phyloP scores from a whole-genome alignment of 495 filamentous ascomycete species.

The Penicillium arizonense region DNA sequence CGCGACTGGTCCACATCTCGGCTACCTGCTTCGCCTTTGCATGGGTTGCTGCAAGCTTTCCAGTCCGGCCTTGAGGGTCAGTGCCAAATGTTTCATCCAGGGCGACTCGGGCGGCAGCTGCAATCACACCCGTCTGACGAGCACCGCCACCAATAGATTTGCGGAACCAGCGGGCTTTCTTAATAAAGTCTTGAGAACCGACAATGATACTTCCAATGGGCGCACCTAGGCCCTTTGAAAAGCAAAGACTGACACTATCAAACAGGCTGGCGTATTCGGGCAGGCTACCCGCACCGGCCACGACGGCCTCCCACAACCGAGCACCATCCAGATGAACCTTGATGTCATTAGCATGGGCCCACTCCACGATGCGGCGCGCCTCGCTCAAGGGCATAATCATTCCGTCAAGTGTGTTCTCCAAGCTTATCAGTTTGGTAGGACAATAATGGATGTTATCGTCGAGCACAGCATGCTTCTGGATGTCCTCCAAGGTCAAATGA shows the following conservation, averaged over 20 bases:
- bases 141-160: constrained; percentile 85
- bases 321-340: constrained; percentile 85
- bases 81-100: constrained; percentile 61
- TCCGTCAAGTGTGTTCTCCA: constrained; percentile 84
- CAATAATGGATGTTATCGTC: constrained; percentile 47
- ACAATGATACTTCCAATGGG: constrained; percentile 82
- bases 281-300: constrained; percentile 58
- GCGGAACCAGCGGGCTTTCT: constrained; percentile 73
- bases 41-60: constrained; percentile 62
- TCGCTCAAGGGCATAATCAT: constrained; percentile 74
- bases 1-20: constrained; percentile 57
- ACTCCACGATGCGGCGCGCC: constrained; percentile 62
- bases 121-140: constrained; percentile 60
- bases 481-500: constrained; percentile 74
- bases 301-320: constrained; percentile 75
- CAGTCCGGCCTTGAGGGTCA: constrained; percentile 58
- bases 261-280: constrained; percentile 68
- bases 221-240: constrained; percentile 86
- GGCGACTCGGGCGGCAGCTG: constrained; percentile 45
- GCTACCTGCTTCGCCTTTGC: constrained; percentile 62
- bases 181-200: constrained; percentile 62
- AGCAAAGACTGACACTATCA: constrained; percentile 81
- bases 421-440: constrained; percentile 74
- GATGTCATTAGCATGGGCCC: constrained; percentile 65
- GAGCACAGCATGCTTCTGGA: constrained; percentile 51